A percentile compares a stretch with the other conserved stretches of the same genome.
phyloP scores from a whole-genome alignment of 495 filamentous ascomycete species.

The Pyronema domesticum region DNA sequence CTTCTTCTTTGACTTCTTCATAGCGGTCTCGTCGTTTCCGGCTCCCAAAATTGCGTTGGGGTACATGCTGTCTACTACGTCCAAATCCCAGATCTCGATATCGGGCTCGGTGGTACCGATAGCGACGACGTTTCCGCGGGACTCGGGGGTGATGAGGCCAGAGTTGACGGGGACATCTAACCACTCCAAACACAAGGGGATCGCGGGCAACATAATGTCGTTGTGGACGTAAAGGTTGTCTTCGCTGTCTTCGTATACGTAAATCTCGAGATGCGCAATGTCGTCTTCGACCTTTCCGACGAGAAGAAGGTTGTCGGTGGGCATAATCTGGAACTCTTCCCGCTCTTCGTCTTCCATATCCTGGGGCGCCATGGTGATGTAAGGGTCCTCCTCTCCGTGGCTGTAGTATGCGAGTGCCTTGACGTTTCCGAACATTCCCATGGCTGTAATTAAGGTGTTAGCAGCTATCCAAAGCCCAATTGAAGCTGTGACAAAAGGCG shows the following conservation, averaged over 20 bases:
- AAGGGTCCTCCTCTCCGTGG: constrained; percentile 82
- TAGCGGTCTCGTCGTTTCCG: constrained; percentile 35
- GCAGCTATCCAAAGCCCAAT: neutral
- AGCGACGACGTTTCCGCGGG: constrained; percentile 71
- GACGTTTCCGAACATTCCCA: constrained; percentile 90
- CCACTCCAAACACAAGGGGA: constrained; percentile 92
- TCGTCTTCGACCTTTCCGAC: constrained; percentile 92
- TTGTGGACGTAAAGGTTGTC: constrained; percentile 97
- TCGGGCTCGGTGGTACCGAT: constrained; percentile 95
- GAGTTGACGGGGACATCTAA: constrained; percentile 66
- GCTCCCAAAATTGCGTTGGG: constrained; percentile 93
- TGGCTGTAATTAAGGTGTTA: constrained; percentile 23
- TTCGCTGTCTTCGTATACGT: constrained; percentile 77
- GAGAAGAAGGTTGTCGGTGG: constrained; percentile 79
- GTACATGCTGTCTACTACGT: constrained; percentile 91
- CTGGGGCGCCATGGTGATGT: constrained; percentile 64
- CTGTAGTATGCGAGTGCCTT: constrained; percentile 84
- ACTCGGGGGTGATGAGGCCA: constrained; percentile 32
- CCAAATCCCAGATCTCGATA: constrained; percentile 96
- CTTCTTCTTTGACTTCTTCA: constrained; percentile 62
- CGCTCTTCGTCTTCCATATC: constrained; percentile 56
- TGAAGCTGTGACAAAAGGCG: neutral
- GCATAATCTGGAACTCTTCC: constrained; percentile 83
- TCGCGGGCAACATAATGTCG: constrained; percentile 96
- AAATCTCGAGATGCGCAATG: constrained; percentile 87